Evolutionary conservation across 345 rosid genomes (phyloP), one percentile per base, ranked within the genome.

Genomic region (Populus euphratica): DNA sequence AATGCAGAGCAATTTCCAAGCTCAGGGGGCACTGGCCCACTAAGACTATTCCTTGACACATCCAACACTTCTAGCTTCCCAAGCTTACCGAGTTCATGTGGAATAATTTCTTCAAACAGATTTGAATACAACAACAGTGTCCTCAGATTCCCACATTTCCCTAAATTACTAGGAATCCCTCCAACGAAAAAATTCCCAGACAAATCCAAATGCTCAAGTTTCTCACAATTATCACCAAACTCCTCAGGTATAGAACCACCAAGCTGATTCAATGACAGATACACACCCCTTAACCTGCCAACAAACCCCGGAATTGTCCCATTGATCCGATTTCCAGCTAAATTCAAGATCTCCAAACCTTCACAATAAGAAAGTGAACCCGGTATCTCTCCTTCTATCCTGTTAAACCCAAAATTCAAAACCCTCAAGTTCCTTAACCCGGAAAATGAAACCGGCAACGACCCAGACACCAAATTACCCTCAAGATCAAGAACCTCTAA

Each of bases 401-500:
- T 76, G 79, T 94, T 94, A 77, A 89, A 90, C 82, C 97, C 98
- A 25, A 94, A 87, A 86, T 94, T 94, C 65, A 94, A 84, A 29
- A 91, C 92, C 74, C 89, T 85, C 74, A 94, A 76, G 78, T 73
- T 86, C 79, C 86, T 86, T 61, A 90, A 78, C 77, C 92, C 91
- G 1, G 77, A 29, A 78, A 89, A 82, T 4, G 79, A 72, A 79
- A 69, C 75, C 4, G 98, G 97, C 78, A 93, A 73, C 12, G 77
- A 74, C 54, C 92, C 94, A 43, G 81, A 68, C 0, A 90, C 61
- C 68, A 68, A 47, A 89, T 92, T 91, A 23, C 93, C 97, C 78
- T 94, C 98, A 23, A 94, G 89, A 90, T 94, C 98, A 86, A 94
- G 87, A 69, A 94, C 90, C 79, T 91, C 93, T 62, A 94, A 83